Evolutionary conservation across 192 early-diverging fungal species (phyloP).

Genomic region (Tieghemiomyces parasiticus): DNA sequence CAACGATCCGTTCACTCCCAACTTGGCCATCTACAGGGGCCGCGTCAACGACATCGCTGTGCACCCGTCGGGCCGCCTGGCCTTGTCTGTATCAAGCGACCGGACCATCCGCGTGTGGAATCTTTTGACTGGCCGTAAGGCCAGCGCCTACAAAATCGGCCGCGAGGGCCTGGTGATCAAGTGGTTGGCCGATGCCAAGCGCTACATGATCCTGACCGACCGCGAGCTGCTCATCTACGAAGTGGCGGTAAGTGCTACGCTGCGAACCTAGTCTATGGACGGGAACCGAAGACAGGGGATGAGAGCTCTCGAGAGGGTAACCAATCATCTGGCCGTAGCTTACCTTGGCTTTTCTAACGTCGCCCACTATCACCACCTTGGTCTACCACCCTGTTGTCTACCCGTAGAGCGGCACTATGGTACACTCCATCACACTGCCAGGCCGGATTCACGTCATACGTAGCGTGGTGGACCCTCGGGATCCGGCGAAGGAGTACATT

Average conservation of each 20-base stretch:
- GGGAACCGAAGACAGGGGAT: slow-evolving; percentile 16
- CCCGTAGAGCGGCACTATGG: slow-evolving; percentile 18
- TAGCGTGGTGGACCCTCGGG: slow-evolving; percentile 17
- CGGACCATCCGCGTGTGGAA: slow-evolving; percentile 62
- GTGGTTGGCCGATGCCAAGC: slow-evolving; percentile 37
- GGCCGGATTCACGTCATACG: slow-evolving; percentile 21
- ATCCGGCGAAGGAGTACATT: slow-evolving; percentile 30
- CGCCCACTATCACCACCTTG: neutral
- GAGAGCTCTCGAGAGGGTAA: slow-evolving; percentile 14
- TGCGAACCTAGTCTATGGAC: neutral
- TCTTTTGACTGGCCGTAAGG: slow-evolving; percentile 54
- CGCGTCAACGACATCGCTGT: slow-evolving; percentile 67
- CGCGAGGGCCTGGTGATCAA: slow-evolving; percentile 32
- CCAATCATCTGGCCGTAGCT: slow-evolving; percentile 17
- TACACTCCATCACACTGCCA: slow-evolving; percentile 16
- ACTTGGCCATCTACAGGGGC: too few relatives aligned
- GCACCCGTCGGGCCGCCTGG: slow-evolving; percentile 92
- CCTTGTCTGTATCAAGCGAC: slow-evolving; percentile 66
- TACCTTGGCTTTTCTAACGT: neutral
- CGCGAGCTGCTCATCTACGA: slow-evolving; percentile 36
- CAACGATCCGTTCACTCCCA: too few relatives aligned
- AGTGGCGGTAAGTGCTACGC: slow-evolving; percentile 30
- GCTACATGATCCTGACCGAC: slow-evolving; percentile 42
- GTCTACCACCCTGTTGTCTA: neutral
- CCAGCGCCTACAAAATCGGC: slow-evolving; percentile 32